Evolutionary conservation across 805 yeast species (phyloP).

Genomic region (Candida insectorum): DNA sequence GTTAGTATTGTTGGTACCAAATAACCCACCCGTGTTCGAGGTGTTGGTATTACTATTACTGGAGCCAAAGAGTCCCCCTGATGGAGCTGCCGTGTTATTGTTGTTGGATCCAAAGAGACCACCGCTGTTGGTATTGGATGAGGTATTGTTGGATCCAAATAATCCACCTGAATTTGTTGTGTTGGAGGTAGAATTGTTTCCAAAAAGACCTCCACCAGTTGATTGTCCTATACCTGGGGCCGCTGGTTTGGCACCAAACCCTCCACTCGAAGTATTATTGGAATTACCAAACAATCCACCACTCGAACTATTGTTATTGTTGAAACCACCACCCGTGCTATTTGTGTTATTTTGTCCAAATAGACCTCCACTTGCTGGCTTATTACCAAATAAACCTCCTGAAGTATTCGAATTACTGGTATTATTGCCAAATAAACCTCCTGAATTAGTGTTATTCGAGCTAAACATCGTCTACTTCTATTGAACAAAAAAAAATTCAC

Average conservation of each 20-base stretch:
- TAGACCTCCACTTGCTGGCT: slow-evolving; percentile 16
- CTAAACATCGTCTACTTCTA: no score
- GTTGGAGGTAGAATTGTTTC: slow-evolving; percentile 6
- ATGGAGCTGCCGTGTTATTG: slow-evolving; percentile 6
- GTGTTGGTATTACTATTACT: no score
- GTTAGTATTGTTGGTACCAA: slow-evolving; percentile 6
- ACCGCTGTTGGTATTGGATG: slow-evolving; percentile 8
- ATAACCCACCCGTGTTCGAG: slow-evolving; percentile 8
- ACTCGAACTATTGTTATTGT: slow-evolving; percentile 6
- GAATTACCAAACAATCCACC: slow-evolving; percentile 10
- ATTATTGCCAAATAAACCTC: slow-evolving; percentile 11
- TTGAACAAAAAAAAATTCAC: no score
- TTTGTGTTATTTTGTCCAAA: slow-evolving; percentile 13
- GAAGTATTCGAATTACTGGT: slow-evolving; percentile 15
- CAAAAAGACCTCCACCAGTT: slow-evolving; percentile 26
- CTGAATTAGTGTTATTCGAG: slow-evolving; percentile 5
- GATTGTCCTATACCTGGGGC: not conserved
- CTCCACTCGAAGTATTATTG: slow-evolving; percentile 15
- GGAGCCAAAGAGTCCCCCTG: slow-evolving; percentile 29
- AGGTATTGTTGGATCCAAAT: slow-evolving; percentile 10
- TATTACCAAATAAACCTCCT: slow-evolving; percentile 10
- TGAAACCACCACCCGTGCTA: not conserved
- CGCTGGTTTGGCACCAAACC: slow-evolving; percentile 15
- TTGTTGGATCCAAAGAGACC: slow-evolving; percentile 19
- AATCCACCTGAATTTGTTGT: slow-evolving; percentile 8